Percentiles rank a stretch among this genome's conserved stretches.
Evolutionary conservation across 768 basidiomycete genomes (phyloP).

Genomic region (Chiua virens): DNA sequence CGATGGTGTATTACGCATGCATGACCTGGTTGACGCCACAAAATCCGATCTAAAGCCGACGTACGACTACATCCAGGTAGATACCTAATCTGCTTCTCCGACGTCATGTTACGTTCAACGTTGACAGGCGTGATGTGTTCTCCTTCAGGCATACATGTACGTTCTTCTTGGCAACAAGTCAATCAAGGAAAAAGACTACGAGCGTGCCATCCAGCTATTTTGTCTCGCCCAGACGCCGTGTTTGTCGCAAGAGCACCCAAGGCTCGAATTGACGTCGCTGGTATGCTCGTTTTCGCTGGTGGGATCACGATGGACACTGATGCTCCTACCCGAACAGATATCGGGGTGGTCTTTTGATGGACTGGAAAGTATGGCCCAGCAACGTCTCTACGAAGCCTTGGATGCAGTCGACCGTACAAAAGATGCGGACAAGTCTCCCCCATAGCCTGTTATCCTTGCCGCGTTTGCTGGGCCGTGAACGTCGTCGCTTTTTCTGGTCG

Average conservation of each 20-base stretch:
- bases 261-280: conserved; percentile 1
- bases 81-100: not conserved
- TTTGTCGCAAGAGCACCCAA: not conserved
- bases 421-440: not conserved
- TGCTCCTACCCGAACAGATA: not conserved
- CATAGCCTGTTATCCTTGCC: too few species aligned
- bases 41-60: not conserved
- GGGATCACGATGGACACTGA: not conserved
- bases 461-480: too few species aligned
- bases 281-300: not conserved
- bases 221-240: not conserved
- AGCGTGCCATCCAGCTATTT: conserved; percentile 1
- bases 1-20: not conserved
- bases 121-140: not conserved
- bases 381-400: not conserved
- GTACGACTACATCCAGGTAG: not conserved
- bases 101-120: not conserved
- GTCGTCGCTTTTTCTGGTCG: too few species aligned
- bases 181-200: conserved; percentile 1
- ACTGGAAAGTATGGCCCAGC: not conserved
- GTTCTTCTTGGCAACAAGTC: conserved; percentile 3
- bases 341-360: conserved; percentile 7
- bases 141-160: conserved; percentile 7
- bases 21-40: not conserved
- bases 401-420: not conserved